Percentiles rank a stretch among this genome's conserved stretches.
These are phyloP conservation scores for Prunella vulgaris DNA, from an alignment of 257 asterid genomes.

Conservation along the genomic window DNA sequence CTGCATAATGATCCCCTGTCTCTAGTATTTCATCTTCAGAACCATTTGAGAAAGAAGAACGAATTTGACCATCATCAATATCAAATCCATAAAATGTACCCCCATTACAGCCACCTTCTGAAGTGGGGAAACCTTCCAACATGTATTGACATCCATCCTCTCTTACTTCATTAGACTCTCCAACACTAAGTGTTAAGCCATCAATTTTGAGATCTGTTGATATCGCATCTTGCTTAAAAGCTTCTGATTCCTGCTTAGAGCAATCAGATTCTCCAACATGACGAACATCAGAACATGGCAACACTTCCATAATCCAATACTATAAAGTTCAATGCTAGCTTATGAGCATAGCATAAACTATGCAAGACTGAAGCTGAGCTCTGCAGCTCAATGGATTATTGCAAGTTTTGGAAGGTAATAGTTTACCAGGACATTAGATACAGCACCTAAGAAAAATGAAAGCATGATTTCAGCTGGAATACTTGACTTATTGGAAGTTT, in stretches of 20 bases:
- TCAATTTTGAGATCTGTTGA: constrained; percentile 44
- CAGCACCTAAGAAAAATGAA: constrained; percentile 16
- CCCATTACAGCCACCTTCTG: constrained; percentile 43
- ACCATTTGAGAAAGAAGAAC: constrained; percentile 51
- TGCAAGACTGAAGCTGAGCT: constrained; percentile 23
- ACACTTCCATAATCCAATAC: constrained; percentile 60
- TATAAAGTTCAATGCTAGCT: constrained; percentile 31
- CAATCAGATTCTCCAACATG: constrained; percentile 49
- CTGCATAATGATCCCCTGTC: constrained; percentile 42
- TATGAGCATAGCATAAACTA: constrained; percentile 23
- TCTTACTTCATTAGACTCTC: constrained; percentile 38
- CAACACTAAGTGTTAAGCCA: constrained; percentile 29
- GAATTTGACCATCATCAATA: constrained; percentile 50
- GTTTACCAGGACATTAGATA: neutral
- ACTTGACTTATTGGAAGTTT: neutral
- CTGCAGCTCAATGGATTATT: constrained; percentile 21
- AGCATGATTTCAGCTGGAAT: constrained; percentile 3
- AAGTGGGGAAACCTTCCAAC: constrained; percentile 43
- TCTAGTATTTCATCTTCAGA: constrained; percentile 55
- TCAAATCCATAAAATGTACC: constrained; percentile 47
- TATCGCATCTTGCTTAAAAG: constrained; percentile 45
- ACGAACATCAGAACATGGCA: constrained; percentile 50
- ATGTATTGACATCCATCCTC: constrained; percentile 40
- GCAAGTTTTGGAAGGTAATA: constrained; percentile 13
- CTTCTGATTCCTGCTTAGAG: constrained; percentile 47